Conservation (phyloP, 345 rosid genomes). For the Citrus inodora region DNA sequence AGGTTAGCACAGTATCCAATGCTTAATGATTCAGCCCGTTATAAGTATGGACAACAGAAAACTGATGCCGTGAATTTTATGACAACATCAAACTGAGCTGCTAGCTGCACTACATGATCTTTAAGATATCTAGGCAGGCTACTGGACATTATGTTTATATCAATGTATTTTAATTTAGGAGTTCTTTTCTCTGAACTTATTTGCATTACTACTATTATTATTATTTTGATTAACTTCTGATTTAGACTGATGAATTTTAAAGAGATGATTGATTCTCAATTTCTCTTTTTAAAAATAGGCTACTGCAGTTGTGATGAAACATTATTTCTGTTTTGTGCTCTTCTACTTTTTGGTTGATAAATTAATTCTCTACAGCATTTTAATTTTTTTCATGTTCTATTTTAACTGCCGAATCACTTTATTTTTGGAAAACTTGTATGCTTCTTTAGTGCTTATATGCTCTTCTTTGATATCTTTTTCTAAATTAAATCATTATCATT, state of each 20-base stretch:
- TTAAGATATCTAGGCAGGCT: background rate
- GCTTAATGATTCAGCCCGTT: background rate
- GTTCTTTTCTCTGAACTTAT: background rate
- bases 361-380: background rate
- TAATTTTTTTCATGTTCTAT: background rate
- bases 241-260: background rate
- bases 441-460: background rate
- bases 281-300: background rate
- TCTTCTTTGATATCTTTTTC: constrained; percentile 17
- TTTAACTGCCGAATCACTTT: background rate
- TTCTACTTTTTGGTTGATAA: background rate
- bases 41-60: background rate
- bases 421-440: background rate
- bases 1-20: background rate
- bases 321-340: background rate
- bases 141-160: background rate
- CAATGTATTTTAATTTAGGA: background rate
- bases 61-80: background rate
- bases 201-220: background rate
- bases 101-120: background rate
- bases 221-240: too few relatives aligned
- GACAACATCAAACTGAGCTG: background rate
- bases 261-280: background rate
- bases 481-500: constrained; percentile 28
- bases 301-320: background rate